Evolutionary conservation across 2,329 filamentous ascomycete species (phyloP), one percentile per base, ranked within the genome.

Genomic region (Cytospora paraplurivora): DNA sequence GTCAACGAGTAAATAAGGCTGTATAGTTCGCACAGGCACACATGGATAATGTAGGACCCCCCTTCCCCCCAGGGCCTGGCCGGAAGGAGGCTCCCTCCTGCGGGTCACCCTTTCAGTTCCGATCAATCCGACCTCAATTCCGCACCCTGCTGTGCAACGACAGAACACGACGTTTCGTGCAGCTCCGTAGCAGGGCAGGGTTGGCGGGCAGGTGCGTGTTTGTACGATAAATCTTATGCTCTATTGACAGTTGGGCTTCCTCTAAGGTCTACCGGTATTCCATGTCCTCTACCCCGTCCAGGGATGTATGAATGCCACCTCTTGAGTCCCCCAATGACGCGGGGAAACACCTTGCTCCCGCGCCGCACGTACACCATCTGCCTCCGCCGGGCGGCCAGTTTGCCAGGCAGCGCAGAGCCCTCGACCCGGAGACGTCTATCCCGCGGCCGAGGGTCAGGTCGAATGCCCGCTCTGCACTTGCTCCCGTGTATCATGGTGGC

Each of bases 181-280:
- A 12, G 7, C 17, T 34, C 17, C 11, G 50, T 44, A 32, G 27
- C 52, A n/a, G 32, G 27, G 27, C 35, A n/a, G n/a, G n/a, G n/a
- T n/a, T n/a, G n/a, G n/a, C n/a, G n/a, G 34, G 19, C 19, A 54
- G 58, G 15, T 47, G n/a, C 19, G 13, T n/a, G 6, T 41, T 52
- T 55, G 32, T 61, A 51, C 51, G 55, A 41, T 55, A 27, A 61
- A 38, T 61, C 58, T 55, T 49, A 47, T 54, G 38, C 27, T 61
- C 58, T 61, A 61, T 61, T 19, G 58, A 37, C 44, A 47, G 51
- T 38, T n/a, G 21, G 49, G 35, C n/a, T 61, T 61, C 51, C 21
- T 61, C 58, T 61, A 61, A 54, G 21, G 58, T 61, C 58, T 61
- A 61, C 51, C 35, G 38, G 33, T 61, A 51, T 55, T 52, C 38